A percentile compares a stretch with the other conserved stretches of the same genome.
Conservation (phyloP, 2,329 filamentous ascomycete genomes). For the Cytospora schulzeri region DNA sequence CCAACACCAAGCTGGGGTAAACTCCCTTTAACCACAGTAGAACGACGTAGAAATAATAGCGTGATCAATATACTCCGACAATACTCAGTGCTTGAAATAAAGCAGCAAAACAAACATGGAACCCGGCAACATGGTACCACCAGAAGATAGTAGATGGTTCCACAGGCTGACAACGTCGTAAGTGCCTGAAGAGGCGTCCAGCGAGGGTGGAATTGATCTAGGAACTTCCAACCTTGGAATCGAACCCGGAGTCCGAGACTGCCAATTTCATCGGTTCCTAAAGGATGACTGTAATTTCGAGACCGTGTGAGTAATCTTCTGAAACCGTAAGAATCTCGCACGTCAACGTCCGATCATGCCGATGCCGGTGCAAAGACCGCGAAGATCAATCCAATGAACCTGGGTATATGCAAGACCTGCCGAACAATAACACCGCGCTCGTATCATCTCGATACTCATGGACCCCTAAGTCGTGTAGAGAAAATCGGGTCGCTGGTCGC, state of each 20-base stretch:
- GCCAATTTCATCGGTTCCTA: neutral
- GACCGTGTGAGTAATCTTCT: neutral
- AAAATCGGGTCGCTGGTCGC: constrained; percentile 52
- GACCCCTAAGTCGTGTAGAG: constrained; percentile 34
- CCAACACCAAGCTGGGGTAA: neutral
- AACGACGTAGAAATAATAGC: too few species aligned
- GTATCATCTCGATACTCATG: neutral
- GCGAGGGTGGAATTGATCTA: neutral
- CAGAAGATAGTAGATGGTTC: neutral
- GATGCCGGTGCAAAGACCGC: neutral
- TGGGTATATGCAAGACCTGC: neutral
- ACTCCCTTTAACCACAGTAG: too few species aligned
- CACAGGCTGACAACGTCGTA: neutral
- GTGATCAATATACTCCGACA: neutral
- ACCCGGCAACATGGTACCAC: neutral
- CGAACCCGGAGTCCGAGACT: too few species aligned
- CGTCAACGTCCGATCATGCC: too few species aligned
- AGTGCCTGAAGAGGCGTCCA: neutral
- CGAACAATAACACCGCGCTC: neutral
- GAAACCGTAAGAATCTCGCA: too few species aligned
- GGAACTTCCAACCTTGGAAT: too few species aligned
- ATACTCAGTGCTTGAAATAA: neutral
- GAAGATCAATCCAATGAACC: neutral
- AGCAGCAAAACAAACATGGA: neutral
- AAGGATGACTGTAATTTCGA: too few species aligned